phyloP scores from a whole-genome alignment of 2,329 filamentous ascomycete genomes.

The Colletotrichum scovillei region DNA sequence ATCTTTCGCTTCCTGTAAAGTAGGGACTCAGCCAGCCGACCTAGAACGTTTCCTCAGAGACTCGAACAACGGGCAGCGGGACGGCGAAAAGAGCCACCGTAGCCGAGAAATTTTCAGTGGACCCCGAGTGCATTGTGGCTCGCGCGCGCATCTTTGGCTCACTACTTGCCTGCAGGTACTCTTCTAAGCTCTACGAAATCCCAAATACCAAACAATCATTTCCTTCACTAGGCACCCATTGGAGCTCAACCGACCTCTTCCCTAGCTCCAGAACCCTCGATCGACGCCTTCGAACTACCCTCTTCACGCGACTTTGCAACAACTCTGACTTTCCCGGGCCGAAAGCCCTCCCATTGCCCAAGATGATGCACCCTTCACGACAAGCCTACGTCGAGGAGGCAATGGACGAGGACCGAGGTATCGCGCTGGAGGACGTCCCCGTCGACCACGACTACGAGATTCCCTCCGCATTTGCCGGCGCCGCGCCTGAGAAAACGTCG shows the following conservation, averaged over 20 bases:
- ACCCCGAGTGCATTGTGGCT: neutral
- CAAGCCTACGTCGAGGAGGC: constrained; percentile 95
- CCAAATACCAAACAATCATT: neutral
- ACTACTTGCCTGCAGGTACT: neutral
- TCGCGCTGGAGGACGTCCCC: constrained; percentile 63
- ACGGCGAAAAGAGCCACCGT: constrained; percentile 44
- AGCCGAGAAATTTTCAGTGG: constrained; percentile 39
- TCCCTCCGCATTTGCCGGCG: constrained; percentile 71
- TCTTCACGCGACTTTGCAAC: neutral
- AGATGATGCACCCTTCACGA: constrained; percentile 85
- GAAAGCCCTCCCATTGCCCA: constrained; percentile 40
- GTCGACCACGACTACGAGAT: constrained; percentile 88
- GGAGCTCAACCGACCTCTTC: neutral
- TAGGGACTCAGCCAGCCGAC: no score
- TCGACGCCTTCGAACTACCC: neutral
- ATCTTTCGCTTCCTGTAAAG: no score
- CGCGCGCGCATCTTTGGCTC: neutral
- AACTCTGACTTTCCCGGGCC: neutral
- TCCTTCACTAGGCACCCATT: constrained; percentile 16
- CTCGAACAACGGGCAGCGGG: neutral
- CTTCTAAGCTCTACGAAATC: neutral
- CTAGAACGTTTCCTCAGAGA: no score
- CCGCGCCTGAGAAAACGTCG: constrained; percentile 83
- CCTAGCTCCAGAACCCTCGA: neutral
- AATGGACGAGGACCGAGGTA: constrained; percentile 49